phyloP scores from a whole-genome alignment of 768 basidiomycete genomes.

The Amanita pseudoporphyria region DNA sequence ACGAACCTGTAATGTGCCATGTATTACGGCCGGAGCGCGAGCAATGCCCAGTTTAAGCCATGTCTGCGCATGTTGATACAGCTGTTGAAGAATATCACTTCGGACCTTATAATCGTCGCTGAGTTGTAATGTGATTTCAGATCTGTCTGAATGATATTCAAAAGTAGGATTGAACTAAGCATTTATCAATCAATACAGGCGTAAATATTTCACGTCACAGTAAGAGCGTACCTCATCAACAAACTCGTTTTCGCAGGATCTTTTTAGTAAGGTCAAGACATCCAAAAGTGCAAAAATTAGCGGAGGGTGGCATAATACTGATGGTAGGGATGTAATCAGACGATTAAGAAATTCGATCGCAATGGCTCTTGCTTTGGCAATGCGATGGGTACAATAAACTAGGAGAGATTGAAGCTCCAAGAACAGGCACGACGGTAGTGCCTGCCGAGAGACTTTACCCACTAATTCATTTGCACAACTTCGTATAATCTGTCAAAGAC shows the following conservation, averaged over 20 bases:
- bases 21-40: slow-evolving; percentile 86
- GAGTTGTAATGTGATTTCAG: slow-evolving; percentile 65
- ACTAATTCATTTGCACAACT: slow-evolving; percentile 67
- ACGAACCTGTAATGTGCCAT: slow-evolving; percentile 81
- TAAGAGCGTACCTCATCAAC: slow-evolving; percentile 64
- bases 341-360: slow-evolving; percentile 78
- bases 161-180: slow-evolving; percentile 79
- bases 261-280: slow-evolving; percentile 79
- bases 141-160: slow-evolving; percentile 73
- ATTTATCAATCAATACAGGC: not conserved
- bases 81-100: slow-evolving; percentile 70
- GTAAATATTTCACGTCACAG: not conserved
- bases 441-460: slow-evolving; percentile 67
- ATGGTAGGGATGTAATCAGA: slow-evolving; percentile 86
- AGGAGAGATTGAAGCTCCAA: slow-evolving; percentile 70
- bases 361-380: slow-evolving; percentile 71
- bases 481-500: slow-evolving; percentile 55
- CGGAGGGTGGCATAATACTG: slow-evolving; percentile 83
- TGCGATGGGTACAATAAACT: slow-evolving; percentile 71
- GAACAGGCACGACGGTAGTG: slow-evolving; percentile 58
- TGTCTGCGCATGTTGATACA: slow-evolving; percentile 61
- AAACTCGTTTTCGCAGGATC: slow-evolving; percentile 86
- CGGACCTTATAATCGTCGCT: slow-evolving; percentile 81
- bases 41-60: slow-evolving; percentile 88
- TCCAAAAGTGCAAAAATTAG: slow-evolving; percentile 88